Conservation (phyloP, 345 rosid species). For the Populus euphratica region DNA sequence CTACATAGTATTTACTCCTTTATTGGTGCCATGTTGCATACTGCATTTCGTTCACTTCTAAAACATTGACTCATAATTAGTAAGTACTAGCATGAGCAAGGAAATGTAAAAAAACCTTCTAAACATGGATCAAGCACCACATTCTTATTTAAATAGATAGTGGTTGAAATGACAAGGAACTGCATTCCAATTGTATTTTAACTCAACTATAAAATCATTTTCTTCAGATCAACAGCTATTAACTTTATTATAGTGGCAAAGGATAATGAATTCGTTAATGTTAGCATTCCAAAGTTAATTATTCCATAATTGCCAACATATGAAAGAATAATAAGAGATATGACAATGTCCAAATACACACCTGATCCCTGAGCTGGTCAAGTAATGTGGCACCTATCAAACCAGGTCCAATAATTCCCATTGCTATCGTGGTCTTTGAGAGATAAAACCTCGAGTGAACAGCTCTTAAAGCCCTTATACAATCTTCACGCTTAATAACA, state of each 20-base stretch:
- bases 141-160: not conserved
- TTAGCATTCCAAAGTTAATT: not conserved
- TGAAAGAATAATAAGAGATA: not conserved
- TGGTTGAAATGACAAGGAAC: not conserved
- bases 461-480: conserved; percentile 89
- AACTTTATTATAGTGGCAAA: not conserved
- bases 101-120: not conserved
- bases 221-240: not conserved
- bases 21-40: not conserved
- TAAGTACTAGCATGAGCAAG: not conserved
- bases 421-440: conserved; percentile 84
- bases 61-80: not conserved
- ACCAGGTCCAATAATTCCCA: conserved; percentile 97
- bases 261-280: not conserved
- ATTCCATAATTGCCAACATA: not conserved
- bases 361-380: conserved; percentile 97
- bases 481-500: conserved; percentile 84
- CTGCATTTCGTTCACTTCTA: not conserved
- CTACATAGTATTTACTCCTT: too few relatives aligned
- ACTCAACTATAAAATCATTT: not conserved
- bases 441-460: conserved; percentile 96
- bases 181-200: not conserved
- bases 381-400: conserved; percentile 90
- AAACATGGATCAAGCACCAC: not conserved
- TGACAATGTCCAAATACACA: conserved; percentile 18